These are phyloP conservation scores for Hortiboletus flavorubellus DNA, from an alignment of 768 basidiomycete genomes.

Conservation along the genomic window DNA sequence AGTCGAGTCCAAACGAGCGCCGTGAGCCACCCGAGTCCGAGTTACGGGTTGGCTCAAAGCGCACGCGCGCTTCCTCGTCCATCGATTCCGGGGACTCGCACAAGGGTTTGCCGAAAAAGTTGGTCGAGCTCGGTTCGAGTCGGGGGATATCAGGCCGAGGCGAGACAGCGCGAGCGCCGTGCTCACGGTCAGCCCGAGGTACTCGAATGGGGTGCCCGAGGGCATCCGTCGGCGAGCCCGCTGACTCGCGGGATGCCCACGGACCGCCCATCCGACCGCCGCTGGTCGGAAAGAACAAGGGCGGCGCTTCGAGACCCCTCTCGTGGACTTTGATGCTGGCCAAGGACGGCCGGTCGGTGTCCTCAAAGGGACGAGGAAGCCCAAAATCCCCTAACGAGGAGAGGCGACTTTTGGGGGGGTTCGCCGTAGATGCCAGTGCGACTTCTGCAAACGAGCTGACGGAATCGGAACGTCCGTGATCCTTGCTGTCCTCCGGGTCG, in stretches of 20 bases:
- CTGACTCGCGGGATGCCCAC: not conserved
- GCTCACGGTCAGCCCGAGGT: not conserved
- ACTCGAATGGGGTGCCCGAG: not conserved
- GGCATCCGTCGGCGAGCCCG: not conserved
- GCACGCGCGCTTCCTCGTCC: not conserved
- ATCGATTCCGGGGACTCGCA: conserved; percentile 27
- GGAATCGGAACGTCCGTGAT: conserved; percentile 11
- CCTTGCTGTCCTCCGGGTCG: not conserved
- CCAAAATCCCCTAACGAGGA: conserved; percentile 16
- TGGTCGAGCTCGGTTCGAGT: conserved; percentile 2
- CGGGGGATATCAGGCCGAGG: not conserved
- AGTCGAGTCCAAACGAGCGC: not conserved
- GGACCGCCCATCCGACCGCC: not conserved
- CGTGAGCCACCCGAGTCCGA: not conserved
- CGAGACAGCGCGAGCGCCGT: not conserved
- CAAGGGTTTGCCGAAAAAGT: conserved; percentile 6
- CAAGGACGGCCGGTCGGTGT: not conserved
- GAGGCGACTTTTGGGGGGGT: not conserved
- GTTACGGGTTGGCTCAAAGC: not conserved
- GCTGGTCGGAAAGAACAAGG: not conserved
- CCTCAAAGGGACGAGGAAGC: conserved; percentile 22
- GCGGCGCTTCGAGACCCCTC: conserved; percentile 16
- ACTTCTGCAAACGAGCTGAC: conserved; percentile 15
- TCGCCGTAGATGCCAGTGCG: conserved; percentile 11
- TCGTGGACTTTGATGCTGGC: conserved; percentile 10